Percentiles rank a stretch among this genome's conserved stretches.
Evolutionary conservation across 139 green algal genomes (phyloP).

Genomic region (Tetraselmis chui): DNA sequence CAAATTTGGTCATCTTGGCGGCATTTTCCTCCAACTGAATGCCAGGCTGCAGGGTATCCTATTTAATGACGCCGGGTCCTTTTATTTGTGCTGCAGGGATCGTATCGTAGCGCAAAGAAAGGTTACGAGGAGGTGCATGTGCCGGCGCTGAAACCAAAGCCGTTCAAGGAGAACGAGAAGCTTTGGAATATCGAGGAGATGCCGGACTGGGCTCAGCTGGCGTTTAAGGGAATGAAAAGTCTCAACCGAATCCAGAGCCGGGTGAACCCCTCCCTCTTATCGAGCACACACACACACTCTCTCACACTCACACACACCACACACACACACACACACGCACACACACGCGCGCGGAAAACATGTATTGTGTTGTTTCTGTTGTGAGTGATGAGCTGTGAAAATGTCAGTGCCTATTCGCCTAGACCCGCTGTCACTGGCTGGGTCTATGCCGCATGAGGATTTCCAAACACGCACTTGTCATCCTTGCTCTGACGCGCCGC

Average conservation of each 20-base stretch:
- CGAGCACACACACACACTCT: no score
- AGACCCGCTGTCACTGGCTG: background rate
- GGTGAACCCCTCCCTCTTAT: background rate
- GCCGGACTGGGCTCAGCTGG: slow-evolving; percentile 84
- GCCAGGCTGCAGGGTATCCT: no score
- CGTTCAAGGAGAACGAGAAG: slow-evolving; percentile 66
- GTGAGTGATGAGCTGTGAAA: background rate
- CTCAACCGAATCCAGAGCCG: slow-evolving; percentile 90
- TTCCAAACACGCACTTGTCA: background rate
- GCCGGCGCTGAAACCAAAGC: slow-evolving; percentile 87
- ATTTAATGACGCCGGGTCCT: background rate
- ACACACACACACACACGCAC: no score
- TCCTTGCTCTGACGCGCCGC: background rate
- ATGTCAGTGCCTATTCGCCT: background rate
- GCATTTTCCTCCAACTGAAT: slow-evolving; percentile 4
- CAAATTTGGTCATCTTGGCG: no score
- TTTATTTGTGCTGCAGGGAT: slow-evolving; percentile 3
- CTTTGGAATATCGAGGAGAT: slow-evolving; percentile 70
- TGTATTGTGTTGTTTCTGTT: no score
- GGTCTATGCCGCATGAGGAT: background rate
- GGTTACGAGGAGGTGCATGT: slow-evolving; percentile 97
- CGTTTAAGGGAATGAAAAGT: slow-evolving; percentile 80
- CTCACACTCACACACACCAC: no score
- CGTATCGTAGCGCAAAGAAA: slow-evolving; percentile 47
- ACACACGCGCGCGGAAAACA: no score